phyloP scores from a whole-genome alignment of 2,329 filamentous ascomycete genomes.

The Periconia digitata region DNA sequence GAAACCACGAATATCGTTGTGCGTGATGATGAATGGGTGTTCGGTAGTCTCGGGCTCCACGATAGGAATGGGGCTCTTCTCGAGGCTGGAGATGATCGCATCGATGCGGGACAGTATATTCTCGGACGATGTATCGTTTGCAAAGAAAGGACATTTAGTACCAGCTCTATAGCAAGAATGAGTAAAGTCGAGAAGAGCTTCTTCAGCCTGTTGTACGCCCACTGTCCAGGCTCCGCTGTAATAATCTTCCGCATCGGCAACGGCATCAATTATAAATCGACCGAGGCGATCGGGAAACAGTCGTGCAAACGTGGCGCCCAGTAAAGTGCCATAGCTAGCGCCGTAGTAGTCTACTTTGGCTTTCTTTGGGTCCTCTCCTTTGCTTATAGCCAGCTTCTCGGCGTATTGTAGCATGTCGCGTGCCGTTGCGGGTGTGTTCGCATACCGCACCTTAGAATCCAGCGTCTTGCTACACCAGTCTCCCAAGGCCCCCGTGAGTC shows the following conservation, averaged over 20 bases:
- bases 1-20: too few relatives aligned
- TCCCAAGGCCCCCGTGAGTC: conserved; percentile 3
- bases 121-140: too few relatives aligned
- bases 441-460: too few relatives aligned
- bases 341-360: conserved; percentile 41
- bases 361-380: background rate
- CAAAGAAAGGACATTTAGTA: conserved; percentile 15
- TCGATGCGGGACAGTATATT: too few relatives aligned
- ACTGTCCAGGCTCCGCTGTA: conserved; percentile 22
- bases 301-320: conserved; percentile 21
- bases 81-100: too few relatives aligned
- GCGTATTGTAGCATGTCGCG: conserved; percentile 4
- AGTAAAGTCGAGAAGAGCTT: conserved; percentile 57
- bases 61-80: too few relatives aligned
- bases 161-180: conserved; percentile 57
- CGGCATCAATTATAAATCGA: conserved; percentile 40
- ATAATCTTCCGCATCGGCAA: conserved; percentile 29
- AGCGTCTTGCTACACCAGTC: conserved; percentile 5
- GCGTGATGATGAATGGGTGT: too few relatives aligned
- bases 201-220: conserved; percentile 57
- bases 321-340: conserved; percentile 46
- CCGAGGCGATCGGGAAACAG: conserved; percentile 18
- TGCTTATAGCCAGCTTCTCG: background rate
- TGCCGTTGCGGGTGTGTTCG: background rate
- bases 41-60: too few relatives aligned